Evolutionary conservation across 345 rosid genomes (phyloP).

Genomic region (Nasturtium officinale): DNA sequence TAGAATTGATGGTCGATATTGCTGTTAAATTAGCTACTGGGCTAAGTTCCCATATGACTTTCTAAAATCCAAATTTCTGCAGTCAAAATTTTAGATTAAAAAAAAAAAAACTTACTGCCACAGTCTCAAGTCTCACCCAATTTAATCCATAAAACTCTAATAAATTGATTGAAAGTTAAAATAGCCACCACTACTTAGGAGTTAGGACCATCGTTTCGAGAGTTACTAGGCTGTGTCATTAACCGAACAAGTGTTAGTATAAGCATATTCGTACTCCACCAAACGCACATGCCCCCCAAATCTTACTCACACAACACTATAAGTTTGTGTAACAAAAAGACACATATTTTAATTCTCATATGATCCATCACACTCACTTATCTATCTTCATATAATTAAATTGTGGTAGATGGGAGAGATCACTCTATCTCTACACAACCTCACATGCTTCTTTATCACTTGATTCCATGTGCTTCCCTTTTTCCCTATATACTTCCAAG

Average conservation of each 20-base stretch:
- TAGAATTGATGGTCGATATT: no score
- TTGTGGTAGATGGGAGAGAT: constrained; percentile 41
- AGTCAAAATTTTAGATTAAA: not conserved
- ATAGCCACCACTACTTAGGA: not conserved
- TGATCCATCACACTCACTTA: constrained; percentile 43
- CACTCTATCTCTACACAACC: constrained; percentile 44
- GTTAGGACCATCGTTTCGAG: constrained; percentile 1
- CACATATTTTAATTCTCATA: constrained; percentile 31
- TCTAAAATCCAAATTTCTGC: not conserved
- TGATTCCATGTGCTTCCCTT: constrained; percentile 38
- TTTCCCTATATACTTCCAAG: constrained; percentile 36
- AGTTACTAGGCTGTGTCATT: constrained; percentile 10
- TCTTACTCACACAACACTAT: constrained; percentile 33
- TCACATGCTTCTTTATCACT: constrained; percentile 46
- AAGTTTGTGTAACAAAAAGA: constrained; percentile 24
- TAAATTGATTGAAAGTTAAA: not conserved
- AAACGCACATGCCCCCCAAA: constrained; percentile 37
- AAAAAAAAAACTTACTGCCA: no score
- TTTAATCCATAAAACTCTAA: not conserved
- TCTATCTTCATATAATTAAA: constrained; percentile 39
- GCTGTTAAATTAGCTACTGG: no score
- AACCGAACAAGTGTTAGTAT: constrained; percentile 22
- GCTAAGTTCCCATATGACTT: not conserved
- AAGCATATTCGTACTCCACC: constrained; percentile 25
- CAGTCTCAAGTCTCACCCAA: no score